Evolutionary conservation across 2,329 filamentous ascomycete genomes (phyloP).

Genomic region (Tolypocladium cylindrosporum): DNA sequence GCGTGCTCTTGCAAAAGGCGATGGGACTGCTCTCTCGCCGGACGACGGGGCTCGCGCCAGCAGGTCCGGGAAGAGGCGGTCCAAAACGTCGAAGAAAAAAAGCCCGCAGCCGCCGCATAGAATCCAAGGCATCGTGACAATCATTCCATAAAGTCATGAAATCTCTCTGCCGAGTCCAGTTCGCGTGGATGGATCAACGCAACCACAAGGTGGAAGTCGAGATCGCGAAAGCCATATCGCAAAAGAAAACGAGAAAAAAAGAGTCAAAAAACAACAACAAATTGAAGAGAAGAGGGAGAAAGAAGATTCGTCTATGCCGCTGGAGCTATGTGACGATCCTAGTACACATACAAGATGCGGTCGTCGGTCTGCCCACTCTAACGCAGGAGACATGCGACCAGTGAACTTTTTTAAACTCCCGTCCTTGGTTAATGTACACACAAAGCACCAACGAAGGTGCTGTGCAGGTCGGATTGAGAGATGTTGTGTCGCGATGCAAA

Average conservation of each 20-base stretch:
- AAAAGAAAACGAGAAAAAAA: conserved; percentile 5
- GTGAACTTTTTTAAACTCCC: conserved; percentile 10
- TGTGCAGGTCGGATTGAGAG: conserved; percentile 15
- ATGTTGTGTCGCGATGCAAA: conserved; percentile 12
- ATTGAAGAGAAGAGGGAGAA: conserved; percentile 11
- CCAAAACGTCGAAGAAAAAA: conserved; percentile 9
- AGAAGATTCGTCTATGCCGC: conserved; percentile 17
- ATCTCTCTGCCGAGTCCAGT: background rate
- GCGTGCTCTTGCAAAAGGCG: background rate
- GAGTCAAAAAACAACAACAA: conserved; percentile 11
- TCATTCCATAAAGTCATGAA: conserved; percentile 10
- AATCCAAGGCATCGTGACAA: conserved; percentile 10
- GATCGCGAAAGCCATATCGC: conserved; percentile 8
- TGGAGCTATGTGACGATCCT: conserved; percentile 16
- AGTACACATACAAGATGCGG: conserved; percentile 22
- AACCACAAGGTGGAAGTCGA: conserved; percentile 1
- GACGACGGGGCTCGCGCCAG: background rate
- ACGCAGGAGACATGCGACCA: conserved; percentile 1
- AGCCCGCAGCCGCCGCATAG: background rate
- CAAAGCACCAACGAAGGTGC: conserved; percentile 15
- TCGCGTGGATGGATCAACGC: background rate
- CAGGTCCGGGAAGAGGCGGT: background rate
- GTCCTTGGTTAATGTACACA: conserved; percentile 24
- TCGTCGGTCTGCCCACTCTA: conserved; percentile 6
- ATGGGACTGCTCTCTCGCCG: background rate